Evolutionary conservation across 1,284 basidiomycete genomes (phyloP), one percentile per base, ranked within the genome.

Genomic region (Cutaneotrichosporon sp.): DNA sequence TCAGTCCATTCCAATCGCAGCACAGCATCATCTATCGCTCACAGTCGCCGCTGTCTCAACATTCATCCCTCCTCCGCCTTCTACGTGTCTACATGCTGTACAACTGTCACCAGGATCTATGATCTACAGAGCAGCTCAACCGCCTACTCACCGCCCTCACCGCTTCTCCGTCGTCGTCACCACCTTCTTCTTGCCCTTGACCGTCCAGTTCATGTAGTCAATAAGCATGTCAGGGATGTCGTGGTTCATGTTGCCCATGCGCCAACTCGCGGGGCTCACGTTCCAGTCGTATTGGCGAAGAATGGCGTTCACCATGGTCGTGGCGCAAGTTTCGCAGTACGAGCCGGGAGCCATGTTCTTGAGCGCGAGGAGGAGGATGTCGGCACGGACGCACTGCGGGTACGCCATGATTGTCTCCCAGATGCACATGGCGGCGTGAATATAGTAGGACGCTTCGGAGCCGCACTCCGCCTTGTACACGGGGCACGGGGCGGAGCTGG

Each of bases 371-470:
- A 36, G 33, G 10, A 53, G 34, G 34, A 53, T 34, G 4, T 53
- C 51, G 51, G 42, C 18, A 34, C 51, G 42, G 20, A 53, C 51
- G 31, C 51, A 53, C 20, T 53, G 51, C 14, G 51, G 51, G 22
- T 38, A 53, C 18, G 34, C n/a, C 33, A 38, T 20, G 20, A 36
- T 18, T 1, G 34, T 33, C 20, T 42, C 22, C 33, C 33, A 25
- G 34, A 53, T 20, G 22, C 20, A 14, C 11, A 53, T 36, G 7
- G 34, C 20, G 10, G 22, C 20, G 34, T 36, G 14, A 22, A 53
- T 7, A 14, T 38, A 53, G 34, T 24, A 53, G 20, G 51, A 31
- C 18, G 11, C 47, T 14, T 53, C 34, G 22, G 22, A 6, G 1
- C 51, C 33, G 20, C 24, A 20, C 20, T 38, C 20, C 14, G 34